Conservation (phyloP, 1,139 yeast species). For the Sugiyamaella novakii region DNA sequence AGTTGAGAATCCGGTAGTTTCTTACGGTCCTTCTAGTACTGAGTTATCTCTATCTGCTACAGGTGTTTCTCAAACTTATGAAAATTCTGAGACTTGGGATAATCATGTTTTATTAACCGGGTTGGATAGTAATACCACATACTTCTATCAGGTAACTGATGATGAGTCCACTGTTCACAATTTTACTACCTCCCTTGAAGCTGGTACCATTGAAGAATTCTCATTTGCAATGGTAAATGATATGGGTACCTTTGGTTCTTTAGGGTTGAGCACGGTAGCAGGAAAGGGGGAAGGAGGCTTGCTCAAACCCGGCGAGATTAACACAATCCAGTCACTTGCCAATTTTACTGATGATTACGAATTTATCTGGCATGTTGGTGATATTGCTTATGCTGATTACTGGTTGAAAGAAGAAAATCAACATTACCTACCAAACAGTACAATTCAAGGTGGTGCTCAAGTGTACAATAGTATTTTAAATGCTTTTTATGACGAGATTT, state of each 20-base stretch:
- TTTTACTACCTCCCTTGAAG: conserved; percentile 32
- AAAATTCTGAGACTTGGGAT: conserved; percentile 35
- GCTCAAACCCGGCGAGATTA: conserved; percentile 19
- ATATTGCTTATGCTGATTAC: conserved; percentile 38
- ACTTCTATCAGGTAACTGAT: conserved; percentile 34
- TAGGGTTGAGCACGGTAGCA: conserved; percentile 30
- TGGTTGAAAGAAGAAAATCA: conserved; percentile 29
- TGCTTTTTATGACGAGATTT: conserved; percentile 34
- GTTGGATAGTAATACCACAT: conserved; percentile 34
- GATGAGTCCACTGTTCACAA: conserved; percentile 24
- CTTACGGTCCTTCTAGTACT: conserved; percentile 31
- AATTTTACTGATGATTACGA: conserved; percentile 30
- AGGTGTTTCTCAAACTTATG: conserved; percentile 34
- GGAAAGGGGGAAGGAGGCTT: conserved; percentile 27
- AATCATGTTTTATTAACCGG: conserved; percentile 37
- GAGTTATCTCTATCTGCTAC: conserved; percentile 30
- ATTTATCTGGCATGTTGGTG: conserved; percentile 39
- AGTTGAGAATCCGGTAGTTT: conserved; percentile 30
- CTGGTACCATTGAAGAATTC: conserved; percentile 23
- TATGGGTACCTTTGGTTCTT: conserved; percentile 36
- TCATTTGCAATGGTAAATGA: conserved; percentile 35
- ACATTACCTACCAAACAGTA: conserved; percentile 29
- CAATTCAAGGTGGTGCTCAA: conserved; percentile 24
- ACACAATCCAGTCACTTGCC: conserved; percentile 35
- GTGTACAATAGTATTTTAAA: conserved; percentile 31